phyloP scores from a whole-genome alignment of 2,329 filamentous ascomycete genomes.

The Parastagonospora avenae region DNA sequence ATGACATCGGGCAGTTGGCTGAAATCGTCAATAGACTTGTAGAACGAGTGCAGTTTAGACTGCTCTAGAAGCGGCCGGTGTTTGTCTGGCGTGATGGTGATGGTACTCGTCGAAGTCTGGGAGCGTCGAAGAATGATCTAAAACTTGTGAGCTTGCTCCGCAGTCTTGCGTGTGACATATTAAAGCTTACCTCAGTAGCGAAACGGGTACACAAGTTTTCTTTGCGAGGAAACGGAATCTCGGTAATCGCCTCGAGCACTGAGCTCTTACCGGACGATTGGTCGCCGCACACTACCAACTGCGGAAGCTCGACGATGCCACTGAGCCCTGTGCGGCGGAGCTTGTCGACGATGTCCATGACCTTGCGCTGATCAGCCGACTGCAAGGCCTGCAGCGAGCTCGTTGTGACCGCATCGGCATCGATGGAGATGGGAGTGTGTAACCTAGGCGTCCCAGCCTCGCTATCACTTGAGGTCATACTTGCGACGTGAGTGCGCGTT shows the following conservation, averaged over 20 bases:
- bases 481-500: too few species aligned
- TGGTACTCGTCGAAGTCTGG: slow-evolving; percentile 24
- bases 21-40: slow-evolving; percentile 43
- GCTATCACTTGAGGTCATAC: neutral
- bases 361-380: slow-evolving; percentile 49
- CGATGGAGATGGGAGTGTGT: neutral
- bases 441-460: neutral
- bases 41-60: slow-evolving; percentile 44
- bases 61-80: slow-evolving; percentile 31
- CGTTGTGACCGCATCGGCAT: slow-evolving; percentile 30
- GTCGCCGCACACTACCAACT: slow-evolving; percentile 49
- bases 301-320: slow-evolving; percentile 35
- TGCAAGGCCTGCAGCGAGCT: slow-evolving; percentile 51
- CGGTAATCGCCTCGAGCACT: slow-evolving; percentile 60
- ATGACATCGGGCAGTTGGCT: slow-evolving; percentile 56
- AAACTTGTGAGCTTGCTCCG: too few species aligned
- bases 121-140: slow-evolving; percentile 49
- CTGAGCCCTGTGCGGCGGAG: slow-evolving; percentile 56
- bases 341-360: slow-evolving; percentile 61
- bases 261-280: slow-evolving; percentile 59
- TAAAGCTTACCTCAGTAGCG: neutral
- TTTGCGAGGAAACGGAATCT: neutral
- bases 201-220: neutral
- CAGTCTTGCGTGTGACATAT: too few species aligned
- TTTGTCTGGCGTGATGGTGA: slow-evolving; percentile 47